Conservation (phyloP, 345 rosid species). For the Rhizophora apiculata region DNA sequence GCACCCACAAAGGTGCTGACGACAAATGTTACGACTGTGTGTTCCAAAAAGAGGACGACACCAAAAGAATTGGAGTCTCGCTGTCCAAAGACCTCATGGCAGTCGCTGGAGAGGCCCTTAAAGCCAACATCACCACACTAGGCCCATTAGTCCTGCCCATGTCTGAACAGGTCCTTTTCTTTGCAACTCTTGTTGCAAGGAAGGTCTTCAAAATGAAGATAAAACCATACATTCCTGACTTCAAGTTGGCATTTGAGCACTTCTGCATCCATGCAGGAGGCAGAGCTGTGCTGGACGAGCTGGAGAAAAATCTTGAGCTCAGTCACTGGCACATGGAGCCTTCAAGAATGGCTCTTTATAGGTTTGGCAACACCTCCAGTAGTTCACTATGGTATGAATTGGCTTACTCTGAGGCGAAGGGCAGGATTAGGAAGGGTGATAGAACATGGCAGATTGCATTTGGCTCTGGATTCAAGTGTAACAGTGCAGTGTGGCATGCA, state of each 20-base stretch:
- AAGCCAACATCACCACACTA: constrained; percentile 81
- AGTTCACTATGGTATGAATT: constrained; percentile 89
- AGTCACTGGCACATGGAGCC: constrained; percentile 91
- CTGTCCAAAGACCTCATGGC: constrained; percentile 93
- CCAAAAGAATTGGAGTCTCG: constrained; percentile 56
- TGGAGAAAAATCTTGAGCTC: constrained; percentile 77
- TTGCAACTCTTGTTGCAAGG: constrained; percentile 60
- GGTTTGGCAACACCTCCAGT: constrained; percentile 91
- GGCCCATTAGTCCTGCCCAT: constrained; percentile 88
- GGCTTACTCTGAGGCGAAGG: constrained; percentile 84
- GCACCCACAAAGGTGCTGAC: constrained; percentile 89
- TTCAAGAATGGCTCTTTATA: constrained; percentile 79
- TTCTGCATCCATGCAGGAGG: constrained; percentile 91
- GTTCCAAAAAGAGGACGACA: constrained; percentile 75
- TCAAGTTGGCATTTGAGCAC: constrained; percentile 87
- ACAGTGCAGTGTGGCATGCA: constrained; percentile 88
- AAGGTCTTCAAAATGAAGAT: constrained; percentile 58
- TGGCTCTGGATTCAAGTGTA: constrained; percentile 95
- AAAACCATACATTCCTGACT: constrained; percentile 77
- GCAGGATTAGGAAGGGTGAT: constrained; percentile 76
- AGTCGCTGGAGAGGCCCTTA: constrained; percentile 91
- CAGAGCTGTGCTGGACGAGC: constrained; percentile 82
- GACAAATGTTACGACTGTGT: constrained; percentile 69
- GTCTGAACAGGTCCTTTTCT: constrained; percentile 83
- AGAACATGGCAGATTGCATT: constrained; percentile 92